Conservation (phyloP, 148 eudicot genomes). For the Rhododendron molle region DNA sequence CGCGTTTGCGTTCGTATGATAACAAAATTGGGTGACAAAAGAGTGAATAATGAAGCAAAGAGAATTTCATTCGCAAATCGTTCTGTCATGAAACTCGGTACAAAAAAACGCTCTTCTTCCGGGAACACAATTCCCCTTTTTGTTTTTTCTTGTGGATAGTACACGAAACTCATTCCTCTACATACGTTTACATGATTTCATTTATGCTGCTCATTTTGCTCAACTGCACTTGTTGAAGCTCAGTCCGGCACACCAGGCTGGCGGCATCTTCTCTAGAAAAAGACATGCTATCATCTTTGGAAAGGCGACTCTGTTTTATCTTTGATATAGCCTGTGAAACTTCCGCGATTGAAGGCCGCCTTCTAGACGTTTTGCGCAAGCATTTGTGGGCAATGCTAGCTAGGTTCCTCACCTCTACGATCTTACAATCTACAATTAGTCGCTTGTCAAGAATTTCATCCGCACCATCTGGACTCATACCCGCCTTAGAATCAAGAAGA, state of each 20-base stretch:
- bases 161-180: neutral
- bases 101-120: neutral
- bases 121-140: neutral
- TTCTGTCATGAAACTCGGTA: neutral
- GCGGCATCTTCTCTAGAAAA: slow-evolving; percentile 56
- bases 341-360: slow-evolving; percentile 78
- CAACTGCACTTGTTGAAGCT: slow-evolving; percentile 66
- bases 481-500: slow-evolving; percentile 41
- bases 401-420: slow-evolving; percentile 59
- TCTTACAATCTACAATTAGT: slow-evolving; percentile 55
- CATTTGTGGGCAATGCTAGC: slow-evolving; percentile 78
- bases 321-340: slow-evolving; percentile 65
- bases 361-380: slow-evolving; percentile 69
- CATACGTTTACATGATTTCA: slow-evolving; percentile 19
- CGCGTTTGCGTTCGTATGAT: no score
- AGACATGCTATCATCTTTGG: slow-evolving; percentile 61
- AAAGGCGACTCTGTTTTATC: slow-evolving; percentile 61
- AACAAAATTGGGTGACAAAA: neutral
- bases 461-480: slow-evolving; percentile 91
- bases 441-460: slow-evolving; percentile 85
- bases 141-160: neutral
- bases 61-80: neutral
- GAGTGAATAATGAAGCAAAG: neutral
- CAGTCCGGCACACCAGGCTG: slow-evolving; percentile 54
- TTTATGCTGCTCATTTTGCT: slow-evolving; percentile 56